These are phyloP conservation scores for Pyrus pyrifolia DNA, from an alignment of 306 rosid genomes.

Conservation along the genomic window DNA sequence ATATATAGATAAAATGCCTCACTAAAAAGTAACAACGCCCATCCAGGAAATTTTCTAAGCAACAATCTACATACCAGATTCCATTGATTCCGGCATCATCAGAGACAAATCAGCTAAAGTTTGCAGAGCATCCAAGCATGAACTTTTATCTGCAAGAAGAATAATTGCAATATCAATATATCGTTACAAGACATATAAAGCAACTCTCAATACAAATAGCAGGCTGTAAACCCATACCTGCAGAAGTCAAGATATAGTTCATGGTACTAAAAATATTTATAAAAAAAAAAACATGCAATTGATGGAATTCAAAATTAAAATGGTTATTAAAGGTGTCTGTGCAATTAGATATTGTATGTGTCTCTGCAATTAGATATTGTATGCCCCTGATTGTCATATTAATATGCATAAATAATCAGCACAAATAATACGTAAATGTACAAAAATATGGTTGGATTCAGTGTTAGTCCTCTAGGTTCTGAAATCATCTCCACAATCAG, in stretches of 20 bases:
- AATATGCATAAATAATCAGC: too few species aligned
- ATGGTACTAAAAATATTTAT: neutral
- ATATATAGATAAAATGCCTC: neutral
- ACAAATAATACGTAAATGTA: too few species aligned
- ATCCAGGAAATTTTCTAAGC: neutral
- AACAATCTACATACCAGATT: conserved; percentile 53
- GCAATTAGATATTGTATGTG: neutral
- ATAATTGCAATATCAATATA: neutral
- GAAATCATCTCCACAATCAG: neutral
- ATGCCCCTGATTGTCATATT: neutral
- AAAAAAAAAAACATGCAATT: neutral
- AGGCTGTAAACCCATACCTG: neutral
- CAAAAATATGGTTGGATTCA: neutral
- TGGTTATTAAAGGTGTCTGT: neutral
- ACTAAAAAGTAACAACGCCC: neutral
- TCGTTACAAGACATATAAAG: neutral
- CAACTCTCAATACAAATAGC: neutral
- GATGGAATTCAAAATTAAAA: neutral
- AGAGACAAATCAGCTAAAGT: conserved; percentile 79
- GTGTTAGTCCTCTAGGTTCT: neutral
- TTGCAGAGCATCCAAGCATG: conserved; percentile 72
- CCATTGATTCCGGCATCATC: conserved; percentile 60
- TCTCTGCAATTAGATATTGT: neutral
- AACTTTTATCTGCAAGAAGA: conserved; percentile 43
- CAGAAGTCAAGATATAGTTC: neutral